Conservation (phyloP, 2,329 filamentous ascomycete genomes). For the Apiospora sp. region DNA sequence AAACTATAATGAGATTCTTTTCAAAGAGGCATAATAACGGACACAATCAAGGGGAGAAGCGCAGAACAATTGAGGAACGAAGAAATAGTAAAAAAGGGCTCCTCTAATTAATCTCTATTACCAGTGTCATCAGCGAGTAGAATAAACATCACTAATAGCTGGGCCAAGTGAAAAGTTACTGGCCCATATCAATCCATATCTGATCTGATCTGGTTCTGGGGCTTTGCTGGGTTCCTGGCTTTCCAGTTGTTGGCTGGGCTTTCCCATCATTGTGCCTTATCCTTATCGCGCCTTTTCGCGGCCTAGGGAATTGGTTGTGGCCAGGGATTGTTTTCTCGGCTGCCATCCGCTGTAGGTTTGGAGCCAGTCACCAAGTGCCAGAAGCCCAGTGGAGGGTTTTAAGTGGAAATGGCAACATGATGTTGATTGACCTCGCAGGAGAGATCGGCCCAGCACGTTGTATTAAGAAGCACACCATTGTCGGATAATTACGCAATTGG, state of each 20-base stretch:
- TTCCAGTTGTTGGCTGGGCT: background rate
- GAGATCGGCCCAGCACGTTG: slow-evolving; percentile 1
- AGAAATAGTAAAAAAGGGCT: background rate
- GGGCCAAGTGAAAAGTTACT: slow-evolving; percentile 12
- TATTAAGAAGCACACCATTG: background rate
- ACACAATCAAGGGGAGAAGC: background rate
- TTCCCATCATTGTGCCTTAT: slow-evolving; percentile 19
- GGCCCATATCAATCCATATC: slow-evolving; percentile 7
- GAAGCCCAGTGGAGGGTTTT: slow-evolving; percentile 4
- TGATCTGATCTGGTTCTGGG: background rate
- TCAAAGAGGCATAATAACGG: slow-evolving; percentile 15
- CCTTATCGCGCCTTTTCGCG: slow-evolving; percentile 25
- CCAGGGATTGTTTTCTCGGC: background rate
- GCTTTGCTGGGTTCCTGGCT: background rate
- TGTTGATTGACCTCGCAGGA: background rate
- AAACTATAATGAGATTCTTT: slow-evolving; percentile 10
- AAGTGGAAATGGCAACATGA: slow-evolving; percentile 8
- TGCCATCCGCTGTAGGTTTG: background rate
- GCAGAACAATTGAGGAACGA: background rate
- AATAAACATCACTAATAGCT: slow-evolving; percentile 15
- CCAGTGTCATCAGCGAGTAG: slow-evolving; percentile 12
- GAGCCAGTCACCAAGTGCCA: background rate
- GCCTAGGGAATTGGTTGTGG: slow-evolving; percentile 5
- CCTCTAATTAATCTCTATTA: slow-evolving; percentile 14
- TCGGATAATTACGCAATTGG: background rate